phyloP scores from a whole-genome alignment of 164 flowering plant species.

The Nymphaea thermarum region DNA sequence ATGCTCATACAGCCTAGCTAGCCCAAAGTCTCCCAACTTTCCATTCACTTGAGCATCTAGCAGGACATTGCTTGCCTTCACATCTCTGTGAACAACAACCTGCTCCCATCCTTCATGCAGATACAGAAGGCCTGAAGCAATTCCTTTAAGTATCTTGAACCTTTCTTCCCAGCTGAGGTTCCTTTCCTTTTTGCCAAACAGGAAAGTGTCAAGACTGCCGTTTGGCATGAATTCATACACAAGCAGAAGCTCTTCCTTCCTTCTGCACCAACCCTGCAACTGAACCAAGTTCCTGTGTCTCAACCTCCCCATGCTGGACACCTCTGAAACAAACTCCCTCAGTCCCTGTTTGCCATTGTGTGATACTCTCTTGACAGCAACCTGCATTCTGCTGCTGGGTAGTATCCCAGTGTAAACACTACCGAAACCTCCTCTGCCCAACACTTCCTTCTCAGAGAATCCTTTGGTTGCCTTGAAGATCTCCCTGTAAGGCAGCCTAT shows the following conservation, averaged over 20 bases:
- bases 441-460: conserved; percentile 41
- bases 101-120: no score
- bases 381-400: conserved; percentile 18
- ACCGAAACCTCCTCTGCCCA: conserved; percentile 79
- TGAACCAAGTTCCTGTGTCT: conserved; percentile 67
- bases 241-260: conserved; percentile 38
- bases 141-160: conserved; percentile 2
- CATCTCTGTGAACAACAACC: no score
- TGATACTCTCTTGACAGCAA: conserved; percentile 65
- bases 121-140: no score
- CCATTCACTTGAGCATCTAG: no score
- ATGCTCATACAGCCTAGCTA: no score
- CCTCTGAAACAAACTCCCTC: conserved; percentile 54
- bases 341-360: conserved; percentile 53
- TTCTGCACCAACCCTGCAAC: conserved; percentile 63
- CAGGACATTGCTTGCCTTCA: no score
- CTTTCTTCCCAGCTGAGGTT: conserved; percentile 54
- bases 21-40: no score
- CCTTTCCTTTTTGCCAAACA: conserved; percentile 29
- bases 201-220: conserved; percentile 67
- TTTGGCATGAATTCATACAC: conserved; percentile 75
- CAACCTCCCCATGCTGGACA: conserved; percentile 52
- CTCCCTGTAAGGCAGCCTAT: conserved; percentile 46
- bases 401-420: conserved; percentile 54
- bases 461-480: conserved; percentile 57